A percentile compares a stretch with the other conserved stretches of the same genome.
These are phyloP conservation scores for Tricholoma sp. DNA, from an alignment of 768 basidiomycete species.

Conservation along the genomic window DNA sequence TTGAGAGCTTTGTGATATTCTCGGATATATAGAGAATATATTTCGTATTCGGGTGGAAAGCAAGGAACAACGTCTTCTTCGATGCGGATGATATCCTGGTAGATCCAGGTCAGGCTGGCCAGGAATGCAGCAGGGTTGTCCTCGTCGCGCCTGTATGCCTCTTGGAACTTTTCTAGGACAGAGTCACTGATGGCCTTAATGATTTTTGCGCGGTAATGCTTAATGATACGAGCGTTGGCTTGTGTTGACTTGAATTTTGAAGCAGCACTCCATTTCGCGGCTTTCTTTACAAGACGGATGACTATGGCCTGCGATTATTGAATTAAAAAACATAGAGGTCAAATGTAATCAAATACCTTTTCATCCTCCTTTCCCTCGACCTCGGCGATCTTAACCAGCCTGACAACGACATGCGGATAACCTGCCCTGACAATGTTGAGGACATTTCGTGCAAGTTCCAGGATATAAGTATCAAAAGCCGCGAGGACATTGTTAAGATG, in stretches of 20 bases:
- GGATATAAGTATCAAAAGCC: slow-evolving; percentile 81
- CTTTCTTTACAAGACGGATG: slow-evolving; percentile 90
- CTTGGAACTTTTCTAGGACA: slow-evolving; percentile 66
- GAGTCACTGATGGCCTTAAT: slow-evolving; percentile 75
- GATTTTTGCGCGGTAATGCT: slow-evolving; percentile 92
- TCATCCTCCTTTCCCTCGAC: slow-evolving; percentile 91
- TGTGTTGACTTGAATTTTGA: slow-evolving; percentile 92
- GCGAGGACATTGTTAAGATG: slow-evolving; percentile 74
- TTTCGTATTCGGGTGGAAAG: slow-evolving; percentile 91
- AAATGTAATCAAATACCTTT: slow-evolving; percentile 53
- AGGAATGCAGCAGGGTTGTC: slow-evolving; percentile 70
- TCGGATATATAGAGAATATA: slow-evolving; percentile 75
- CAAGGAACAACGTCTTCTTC: slow-evolving; percentile 85
- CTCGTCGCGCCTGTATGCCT: slow-evolving; percentile 56
- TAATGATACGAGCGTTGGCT: slow-evolving; percentile 88
- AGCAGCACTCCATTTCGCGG: slow-evolving; percentile 87
- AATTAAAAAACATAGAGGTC: neutral
- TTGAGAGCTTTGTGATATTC: slow-evolving; percentile 89
- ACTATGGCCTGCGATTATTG: slow-evolving; percentile 69
- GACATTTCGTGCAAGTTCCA: slow-evolving; percentile 72
- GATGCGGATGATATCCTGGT: slow-evolving; percentile 91
- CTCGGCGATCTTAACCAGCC: slow-evolving; percentile 89
- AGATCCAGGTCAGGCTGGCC: slow-evolving; percentile 81
- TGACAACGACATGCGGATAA: slow-evolving; percentile 82
- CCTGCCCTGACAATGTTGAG: slow-evolving; percentile 76